A percentile compares a stretch with the other conserved stretches of the same genome.
These are phyloP conservation scores for Blastobotrys robertii DNA, from an alignment of 805 yeast species.

Conservation along the genomic window DNA sequence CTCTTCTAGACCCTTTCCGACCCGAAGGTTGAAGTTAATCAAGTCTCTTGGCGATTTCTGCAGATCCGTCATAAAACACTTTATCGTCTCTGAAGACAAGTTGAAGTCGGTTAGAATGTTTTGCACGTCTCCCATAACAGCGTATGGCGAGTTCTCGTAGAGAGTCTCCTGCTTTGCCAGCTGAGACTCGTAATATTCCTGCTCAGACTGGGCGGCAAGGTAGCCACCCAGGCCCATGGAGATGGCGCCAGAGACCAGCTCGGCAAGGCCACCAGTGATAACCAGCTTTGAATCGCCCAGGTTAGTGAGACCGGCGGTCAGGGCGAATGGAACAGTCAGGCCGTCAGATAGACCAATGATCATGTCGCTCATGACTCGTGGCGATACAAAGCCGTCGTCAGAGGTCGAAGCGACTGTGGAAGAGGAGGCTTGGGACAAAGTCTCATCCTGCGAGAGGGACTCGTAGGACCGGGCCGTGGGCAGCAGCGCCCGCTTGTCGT, in stretches of 20 bases:
- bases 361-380: slow-evolving; percentile 87
- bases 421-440: not conserved
- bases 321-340: slow-evolving; percentile 95
- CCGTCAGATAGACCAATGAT: slow-evolving; percentile 95
- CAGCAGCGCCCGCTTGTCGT: slow-evolving; percentile 20
- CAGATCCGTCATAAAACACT: slow-evolving; percentile 66
- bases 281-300: slow-evolving; percentile 85
- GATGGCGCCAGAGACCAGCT: slow-evolving; percentile 91
- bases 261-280: slow-evolving; percentile 97
- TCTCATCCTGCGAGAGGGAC: slow-evolving; percentile 12
- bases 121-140: slow-evolving; percentile 65
- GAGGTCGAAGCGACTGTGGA: slow-evolving; percentile 1
- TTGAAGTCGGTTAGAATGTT: slow-evolving; percentile 69
- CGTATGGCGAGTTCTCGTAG: slow-evolving; percentile 18
- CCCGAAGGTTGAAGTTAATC: slow-evolving; percentile 79
- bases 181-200: slow-evolving; percentile 23
- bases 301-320: slow-evolving; percentile 90
- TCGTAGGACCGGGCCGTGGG: slow-evolving; percentile 21
- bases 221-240: slow-evolving; percentile 98
- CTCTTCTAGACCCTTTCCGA: slow-evolving; percentile 88
- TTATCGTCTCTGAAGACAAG: slow-evolving; percentile 59
- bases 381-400: slow-evolving; percentile 29
- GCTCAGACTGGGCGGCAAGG: slow-evolving; percentile 86
- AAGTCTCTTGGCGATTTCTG: slow-evolving; percentile 67
- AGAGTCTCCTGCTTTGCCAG: slow-evolving; percentile 20